Conservation (phyloP, 177 flowering plant genomes). For the Telopea speciosissima region DNA sequence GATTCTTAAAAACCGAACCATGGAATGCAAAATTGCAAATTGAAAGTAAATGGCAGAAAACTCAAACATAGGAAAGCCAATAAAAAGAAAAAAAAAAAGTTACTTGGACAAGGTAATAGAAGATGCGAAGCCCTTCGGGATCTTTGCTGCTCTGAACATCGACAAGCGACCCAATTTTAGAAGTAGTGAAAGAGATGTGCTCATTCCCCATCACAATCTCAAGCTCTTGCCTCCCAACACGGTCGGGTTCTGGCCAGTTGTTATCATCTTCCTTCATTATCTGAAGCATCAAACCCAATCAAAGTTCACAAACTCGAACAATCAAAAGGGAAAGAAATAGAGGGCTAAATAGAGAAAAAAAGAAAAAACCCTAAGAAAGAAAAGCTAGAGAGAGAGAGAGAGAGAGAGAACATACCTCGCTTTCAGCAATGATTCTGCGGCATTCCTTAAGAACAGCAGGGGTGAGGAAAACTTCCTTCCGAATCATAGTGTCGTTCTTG, state of each 20-base stretch:
- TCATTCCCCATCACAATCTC: constrained; percentile 99
- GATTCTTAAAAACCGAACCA: too few relatives aligned
- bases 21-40: too few relatives aligned
- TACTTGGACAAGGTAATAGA: constrained; percentile 96
- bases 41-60: too few relatives aligned
- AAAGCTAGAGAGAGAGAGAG: not conserved
- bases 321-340: not conserved
- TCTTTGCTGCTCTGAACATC: constrained; percentile 95
- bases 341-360: not conserved
- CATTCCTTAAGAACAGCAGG: constrained; percentile 83
- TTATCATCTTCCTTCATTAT: constrained; percentile 95
- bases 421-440: constrained; percentile 79
- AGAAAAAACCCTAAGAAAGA: not conserved
- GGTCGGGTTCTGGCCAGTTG: constrained; percentile 96
- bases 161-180: constrained; percentile 93
- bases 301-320: not conserved
- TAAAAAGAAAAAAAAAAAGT: too few relatives aligned
- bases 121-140: constrained; percentile 97
- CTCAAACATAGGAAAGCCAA: too few relatives aligned
- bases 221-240: constrained; percentile 90
- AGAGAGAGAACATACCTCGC: constrained; percentile 79
- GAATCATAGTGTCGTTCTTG: too few relatives aligned
- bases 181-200: constrained; percentile 92
- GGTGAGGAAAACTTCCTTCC: too few relatives aligned
- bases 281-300: constrained; percentile 24